Percentiles rank a stretch among this genome's conserved stretches.
These are phyloP conservation scores for Salvia hispanica DNA, from an alignment of 257 asterid species.

Conservation along the genomic window DNA sequence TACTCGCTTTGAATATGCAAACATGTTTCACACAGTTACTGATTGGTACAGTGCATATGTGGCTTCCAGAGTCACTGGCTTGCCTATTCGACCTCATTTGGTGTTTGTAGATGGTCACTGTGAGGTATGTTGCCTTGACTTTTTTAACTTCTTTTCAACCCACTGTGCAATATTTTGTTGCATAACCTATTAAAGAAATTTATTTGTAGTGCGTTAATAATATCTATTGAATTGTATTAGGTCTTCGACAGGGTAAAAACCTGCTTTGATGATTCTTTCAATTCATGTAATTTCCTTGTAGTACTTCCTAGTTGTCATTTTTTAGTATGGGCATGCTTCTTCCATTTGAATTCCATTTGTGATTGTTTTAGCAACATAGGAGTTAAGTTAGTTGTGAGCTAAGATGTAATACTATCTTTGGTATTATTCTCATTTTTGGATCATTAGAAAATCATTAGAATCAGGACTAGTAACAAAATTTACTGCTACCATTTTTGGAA, in stretches of 20 bases:
- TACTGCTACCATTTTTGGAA: neutral
- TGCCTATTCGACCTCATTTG: slow-evolving; percentile 88
- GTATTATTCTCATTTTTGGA: slow-evolving; percentile 3
- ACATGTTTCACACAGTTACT: slow-evolving; percentile 89
- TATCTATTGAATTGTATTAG: neutral
- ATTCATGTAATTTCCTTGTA: neutral
- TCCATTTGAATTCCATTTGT: neutral
- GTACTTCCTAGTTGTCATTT: neutral
- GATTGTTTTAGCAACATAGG: neutral
- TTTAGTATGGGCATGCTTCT: neutral
- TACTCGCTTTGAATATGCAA: slow-evolving; percentile 94
- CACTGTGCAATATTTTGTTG: neutral
- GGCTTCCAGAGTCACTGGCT: slow-evolving; percentile 87
- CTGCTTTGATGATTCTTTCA: slow-evolving; percentile 10
- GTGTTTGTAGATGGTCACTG: slow-evolving; percentile 95
- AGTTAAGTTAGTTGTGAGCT: neutral
- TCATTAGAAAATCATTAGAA: neutral
- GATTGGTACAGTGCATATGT: slow-evolving; percentile 98
- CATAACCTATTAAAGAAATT: neutral
- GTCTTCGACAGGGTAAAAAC: neutral
- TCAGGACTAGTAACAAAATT: neutral
- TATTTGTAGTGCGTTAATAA: neutral
- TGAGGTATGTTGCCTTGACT: slow-evolving; percentile 55
- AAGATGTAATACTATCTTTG: neutral
- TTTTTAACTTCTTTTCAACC: neutral